Percentiles rank a stretch among this genome's conserved stretches.
Conservation (phyloP, 805 yeast species). For the Tetrapisispora phaffii region DNA sequence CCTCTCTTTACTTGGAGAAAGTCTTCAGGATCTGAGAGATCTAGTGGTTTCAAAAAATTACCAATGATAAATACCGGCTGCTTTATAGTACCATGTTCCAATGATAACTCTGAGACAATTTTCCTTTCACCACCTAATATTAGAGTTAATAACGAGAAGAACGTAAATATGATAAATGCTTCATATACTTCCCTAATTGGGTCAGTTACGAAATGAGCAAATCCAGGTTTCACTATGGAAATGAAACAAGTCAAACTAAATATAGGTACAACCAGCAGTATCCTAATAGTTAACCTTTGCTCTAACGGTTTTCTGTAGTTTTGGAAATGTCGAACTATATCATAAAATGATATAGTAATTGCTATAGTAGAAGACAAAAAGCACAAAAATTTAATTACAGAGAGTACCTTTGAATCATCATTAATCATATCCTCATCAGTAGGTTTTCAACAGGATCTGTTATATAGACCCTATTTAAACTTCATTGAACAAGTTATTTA, state of each 20-base stretch:
- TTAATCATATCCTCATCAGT: background rate
- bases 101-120: slow-evolving; percentile 54
- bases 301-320: slow-evolving; percentile 85
- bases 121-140: slow-evolving; percentile 88
- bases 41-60: slow-evolving; percentile 47
- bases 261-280: slow-evolving; percentile 71
- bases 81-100: slow-evolving; percentile 60
- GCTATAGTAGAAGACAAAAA: slow-evolving; percentile 24
- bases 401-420: slow-evolving; percentile 9
- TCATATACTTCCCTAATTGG: slow-evolving; percentile 86
- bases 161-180: slow-evolving; percentile 91
- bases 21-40: slow-evolving; percentile 77
- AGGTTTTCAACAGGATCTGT: background rate
- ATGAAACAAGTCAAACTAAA: slow-evolving; percentile 64
- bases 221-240: slow-evolving; percentile 38
- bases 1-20: slow-evolving; percentile 73
- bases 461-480: too few species aligned
- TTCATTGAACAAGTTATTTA: too few species aligned
- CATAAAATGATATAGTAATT: slow-evolving; percentile 33
- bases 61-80: slow-evolving; percentile 49
- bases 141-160: slow-evolving; percentile 71
- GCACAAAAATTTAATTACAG: slow-evolving; percentile 20
- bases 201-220: slow-evolving; percentile 42
- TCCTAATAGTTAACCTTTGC: slow-evolving; percentile 76
- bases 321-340: slow-evolving; percentile 43